Base-by-base conservation (phyloP, 2,329 filamentous ascomycete species). In the Colletotrichum eleusines region DNA sequence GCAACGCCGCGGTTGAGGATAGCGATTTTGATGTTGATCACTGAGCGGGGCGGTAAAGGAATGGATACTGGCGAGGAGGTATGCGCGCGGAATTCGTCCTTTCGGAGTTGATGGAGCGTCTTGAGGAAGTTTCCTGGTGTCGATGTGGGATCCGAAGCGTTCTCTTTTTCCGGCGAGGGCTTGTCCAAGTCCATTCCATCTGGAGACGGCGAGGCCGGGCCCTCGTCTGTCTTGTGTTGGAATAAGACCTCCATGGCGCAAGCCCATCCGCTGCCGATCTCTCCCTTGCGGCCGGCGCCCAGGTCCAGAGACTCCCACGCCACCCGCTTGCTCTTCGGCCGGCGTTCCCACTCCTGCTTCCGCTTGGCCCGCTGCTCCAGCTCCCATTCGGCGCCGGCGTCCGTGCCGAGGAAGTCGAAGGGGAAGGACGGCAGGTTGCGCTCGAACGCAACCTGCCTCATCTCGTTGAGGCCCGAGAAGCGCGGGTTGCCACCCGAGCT, bases 231-330 rank as follows among this genome's bases (percentile, higher is more conserved):
- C 35, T 64, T 53, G n/a, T 81, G 77, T 20, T 79, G 79, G 64
- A 94, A 84, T n/a, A 97, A 80, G 42, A 84, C 83, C 76, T 94
- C 91, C 87, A 94, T 97, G 77, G 97, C 94, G 80, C 93, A 97
- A 12, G 90, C 89, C 87, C 93, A 94, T 0, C 94, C 94, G 63
- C 88, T 82, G 1, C 96, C 96, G 40, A 97, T 77, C 79, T 98
- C 96, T 1, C 95, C 95, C 76, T 90, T 95, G 63, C 89, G 88
- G 1, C 88, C 91, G 48, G 88, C 86, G 0, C 94, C 93, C 12
- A 98, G 83, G 74, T 94, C 88, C 14, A 98, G 83, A 6, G 88
- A 90, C 23, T 89, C 86, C 88, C 92, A 98, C 68, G 91, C 91
- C 1, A 90, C 83, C 63, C 94, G 87, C 80, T 96, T 97, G 28